Conservation (phyloP, 306 rosid species). For the Glycine soja region DNA sequence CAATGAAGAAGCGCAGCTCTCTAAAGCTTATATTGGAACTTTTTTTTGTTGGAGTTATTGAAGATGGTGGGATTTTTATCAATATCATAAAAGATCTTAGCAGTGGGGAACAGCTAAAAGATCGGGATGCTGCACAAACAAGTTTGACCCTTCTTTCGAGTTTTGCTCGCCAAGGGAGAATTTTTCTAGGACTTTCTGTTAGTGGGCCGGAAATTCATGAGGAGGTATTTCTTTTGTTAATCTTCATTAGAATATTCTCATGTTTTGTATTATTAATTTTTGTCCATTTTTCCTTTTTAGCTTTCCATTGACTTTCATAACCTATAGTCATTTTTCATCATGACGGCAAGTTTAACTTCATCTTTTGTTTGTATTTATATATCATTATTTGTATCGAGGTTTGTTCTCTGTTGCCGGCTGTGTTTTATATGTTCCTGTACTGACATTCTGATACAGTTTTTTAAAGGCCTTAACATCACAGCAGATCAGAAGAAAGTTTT, state of each 20-base stretch:
- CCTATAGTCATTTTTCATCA: conserved; percentile 22
- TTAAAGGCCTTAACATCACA: conserved; percentile 86
- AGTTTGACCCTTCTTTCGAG: conserved; percentile 98
- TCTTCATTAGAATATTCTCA: conserved; percentile 14
- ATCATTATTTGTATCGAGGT: conserved; percentile 18
- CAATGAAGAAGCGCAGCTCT: conserved; percentile 97
- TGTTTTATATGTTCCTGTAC: conserved; percentile 45
- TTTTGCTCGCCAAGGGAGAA: conserved; percentile 98
- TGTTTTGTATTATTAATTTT: conserved; percentile 14
- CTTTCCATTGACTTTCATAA: conserved; percentile 28
- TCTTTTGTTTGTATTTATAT: conserved; percentile 20
- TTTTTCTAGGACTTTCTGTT: conserved; percentile 79
- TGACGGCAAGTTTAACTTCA: conserved; percentile 10
- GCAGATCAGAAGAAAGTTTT: conserved; percentile 89
- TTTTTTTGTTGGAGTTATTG: conserved; percentile 93
- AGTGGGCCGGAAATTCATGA: conserved; percentile 84
- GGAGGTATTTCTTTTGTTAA: conserved; percentile 65
- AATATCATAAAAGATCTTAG: conserved; percentile 92
- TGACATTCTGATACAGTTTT: conserved; percentile 73
- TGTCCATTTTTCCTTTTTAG: conserved; percentile 10
- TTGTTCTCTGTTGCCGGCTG: conserved; percentile 26
- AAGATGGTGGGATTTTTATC: conserved; percentile 79
- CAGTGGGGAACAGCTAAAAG: conserved; percentile 84
- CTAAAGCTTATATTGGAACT: conserved; percentile 92
- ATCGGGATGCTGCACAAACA: conserved; percentile 89